Evolutionary conservation across 805 yeast genomes (phyloP).

Genomic region (Saccharomycopsis amapae): DNA sequence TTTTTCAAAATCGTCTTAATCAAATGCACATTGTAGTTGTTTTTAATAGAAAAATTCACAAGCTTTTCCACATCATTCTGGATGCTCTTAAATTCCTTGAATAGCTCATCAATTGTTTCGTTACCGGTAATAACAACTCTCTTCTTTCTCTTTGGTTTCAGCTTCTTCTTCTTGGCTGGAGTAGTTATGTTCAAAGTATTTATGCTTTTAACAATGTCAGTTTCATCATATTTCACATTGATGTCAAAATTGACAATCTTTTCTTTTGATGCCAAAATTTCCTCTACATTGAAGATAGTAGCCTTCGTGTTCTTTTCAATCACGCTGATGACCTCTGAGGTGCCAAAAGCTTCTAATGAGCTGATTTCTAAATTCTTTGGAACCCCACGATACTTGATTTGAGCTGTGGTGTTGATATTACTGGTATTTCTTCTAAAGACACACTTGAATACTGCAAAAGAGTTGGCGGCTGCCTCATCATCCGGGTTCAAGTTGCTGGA

Average conservation of each 20-base stretch:
- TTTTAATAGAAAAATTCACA: slow-evolving; percentile 6
- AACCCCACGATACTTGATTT: neutral
- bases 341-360: neutral
- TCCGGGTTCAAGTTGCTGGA: neutral
- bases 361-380: neutral
- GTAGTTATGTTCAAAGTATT: neutral
- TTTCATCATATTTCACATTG: neutral
- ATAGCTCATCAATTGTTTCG: slow-evolving; percentile 6
- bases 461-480: neutral
- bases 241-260: neutral
- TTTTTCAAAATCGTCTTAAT: slow-evolving; percentile 15
- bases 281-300: neutral
- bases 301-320: neutral
- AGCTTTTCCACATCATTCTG: slow-evolving; percentile 1
- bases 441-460: slow-evolving; percentile 15
- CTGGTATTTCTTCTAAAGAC: slow-evolving; percentile 16
- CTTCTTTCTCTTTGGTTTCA: slow-evolving; percentile 3
- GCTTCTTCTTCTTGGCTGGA: neutral
- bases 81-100: slow-evolving; percentile 6
- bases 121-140: slow-evolving; percentile 6
- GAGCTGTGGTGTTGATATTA: slow-evolving; percentile 11
- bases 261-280: neutral
- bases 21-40: slow-evolving; percentile 10
- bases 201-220: neutral
- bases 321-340: neutral